Evolutionary conservation across 2,329 filamentous ascomycete genomes (phyloP).

Genomic region (Lecanoromycetidae sp.): DNA sequence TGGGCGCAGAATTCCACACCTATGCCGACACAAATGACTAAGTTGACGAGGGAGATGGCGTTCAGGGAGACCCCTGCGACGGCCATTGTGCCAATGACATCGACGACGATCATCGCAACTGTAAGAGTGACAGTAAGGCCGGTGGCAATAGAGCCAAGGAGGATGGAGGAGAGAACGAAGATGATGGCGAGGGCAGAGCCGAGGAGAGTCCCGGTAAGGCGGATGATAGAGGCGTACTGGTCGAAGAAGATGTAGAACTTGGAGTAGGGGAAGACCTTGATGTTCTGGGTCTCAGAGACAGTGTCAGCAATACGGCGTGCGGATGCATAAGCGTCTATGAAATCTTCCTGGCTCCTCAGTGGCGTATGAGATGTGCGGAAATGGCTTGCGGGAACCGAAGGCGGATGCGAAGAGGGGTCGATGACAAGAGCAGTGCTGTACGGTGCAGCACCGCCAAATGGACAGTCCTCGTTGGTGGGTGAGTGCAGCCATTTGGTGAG

Average conservation of each 20-base stretch:
- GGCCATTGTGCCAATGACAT: slow-evolving; percentile 93
- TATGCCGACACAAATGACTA: slow-evolving; percentile 95
- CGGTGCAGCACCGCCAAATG: slow-evolving; percentile 74
- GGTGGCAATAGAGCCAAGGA: slow-evolving; percentile 74
- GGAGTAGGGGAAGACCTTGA: slow-evolving; percentile 89
- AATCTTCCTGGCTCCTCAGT: slow-evolving; percentile 76
- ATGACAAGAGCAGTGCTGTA: slow-evolving; percentile 78
- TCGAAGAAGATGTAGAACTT: slow-evolving; percentile 99
- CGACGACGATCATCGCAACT: slow-evolving; percentile 83
- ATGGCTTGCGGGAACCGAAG: slow-evolving; percentile 62
- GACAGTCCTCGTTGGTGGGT: slow-evolving; percentile 71
- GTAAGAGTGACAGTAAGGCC: slow-evolving; percentile 72
- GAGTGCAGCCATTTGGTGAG: slow-evolving; percentile 69
- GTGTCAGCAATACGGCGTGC: slow-evolving; percentile 77
- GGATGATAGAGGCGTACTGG: slow-evolving; percentile 78
- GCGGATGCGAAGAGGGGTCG: slow-evolving; percentile 57
- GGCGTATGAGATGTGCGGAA: slow-evolving; percentile 87
- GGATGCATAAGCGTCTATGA: slow-evolving; percentile 79
- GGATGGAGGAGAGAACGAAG: slow-evolving; percentile 61
- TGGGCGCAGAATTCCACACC: slow-evolving; percentile 96
- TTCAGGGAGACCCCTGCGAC: slow-evolving; percentile 80
- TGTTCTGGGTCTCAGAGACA: slow-evolving; percentile 57
- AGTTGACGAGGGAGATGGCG: slow-evolving; percentile 86
- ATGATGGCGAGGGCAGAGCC: slow-evolving; percentile 77
- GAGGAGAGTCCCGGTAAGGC: slow-evolving; percentile 65